Evolutionary conservation across 1,284 basidiomycete species (phyloP).

Genomic region (Cutaneotrichosporon arboriforme): DNA sequence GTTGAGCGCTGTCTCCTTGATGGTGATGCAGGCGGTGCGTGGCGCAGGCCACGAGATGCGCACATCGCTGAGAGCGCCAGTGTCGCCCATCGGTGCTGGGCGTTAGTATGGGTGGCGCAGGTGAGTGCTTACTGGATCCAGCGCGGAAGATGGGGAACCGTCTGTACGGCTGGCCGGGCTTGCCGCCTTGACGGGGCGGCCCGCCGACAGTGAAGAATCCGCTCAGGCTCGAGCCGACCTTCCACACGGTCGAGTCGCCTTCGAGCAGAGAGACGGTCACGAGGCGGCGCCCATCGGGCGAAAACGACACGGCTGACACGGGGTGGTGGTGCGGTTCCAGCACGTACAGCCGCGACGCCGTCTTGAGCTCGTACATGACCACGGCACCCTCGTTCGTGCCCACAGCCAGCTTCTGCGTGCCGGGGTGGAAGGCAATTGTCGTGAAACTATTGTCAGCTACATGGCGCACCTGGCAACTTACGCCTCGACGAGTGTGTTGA

Average conservation of each 20-base stretch:
- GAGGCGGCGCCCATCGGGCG: conserved; percentile 83
- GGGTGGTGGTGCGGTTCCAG: conserved; percentile 81
- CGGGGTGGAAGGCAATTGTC: conserved; percentile 81
- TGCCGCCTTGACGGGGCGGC: conserved; percentile 78
- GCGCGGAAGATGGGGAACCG: conserved; percentile 62
- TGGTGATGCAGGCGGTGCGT: conserved; percentile 71
- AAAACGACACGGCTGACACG: conserved; percentile 78
- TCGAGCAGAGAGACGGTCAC: conserved; percentile 84
- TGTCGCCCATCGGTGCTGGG: conserved; percentile 47
- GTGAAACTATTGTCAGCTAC: conserved; percentile 62
- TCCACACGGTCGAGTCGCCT: conserved; percentile 76
- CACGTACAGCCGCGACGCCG: conserved; percentile 88
- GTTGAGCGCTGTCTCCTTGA: conserved; percentile 71
- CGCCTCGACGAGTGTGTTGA: conserved; percentile 83
- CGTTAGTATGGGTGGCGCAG: neutral
- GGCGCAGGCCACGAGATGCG: conserved; percentile 76
- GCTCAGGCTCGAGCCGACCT: conserved; percentile 74
- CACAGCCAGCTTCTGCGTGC: conserved; percentile 80
- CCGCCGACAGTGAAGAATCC: conserved; percentile 87
- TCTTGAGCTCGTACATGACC: conserved; percentile 94
- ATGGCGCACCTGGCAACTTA: conserved; percentile 46
- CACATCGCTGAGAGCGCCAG: conserved; percentile 66
- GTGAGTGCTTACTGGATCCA: conserved; percentile 47
- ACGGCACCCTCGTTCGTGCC: conserved; percentile 90
- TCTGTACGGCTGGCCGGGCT: conserved; percentile 76